phyloP scores from a whole-genome alignment of 257 asterid genomes.

The Jaltomata sinuosa region DNA sequence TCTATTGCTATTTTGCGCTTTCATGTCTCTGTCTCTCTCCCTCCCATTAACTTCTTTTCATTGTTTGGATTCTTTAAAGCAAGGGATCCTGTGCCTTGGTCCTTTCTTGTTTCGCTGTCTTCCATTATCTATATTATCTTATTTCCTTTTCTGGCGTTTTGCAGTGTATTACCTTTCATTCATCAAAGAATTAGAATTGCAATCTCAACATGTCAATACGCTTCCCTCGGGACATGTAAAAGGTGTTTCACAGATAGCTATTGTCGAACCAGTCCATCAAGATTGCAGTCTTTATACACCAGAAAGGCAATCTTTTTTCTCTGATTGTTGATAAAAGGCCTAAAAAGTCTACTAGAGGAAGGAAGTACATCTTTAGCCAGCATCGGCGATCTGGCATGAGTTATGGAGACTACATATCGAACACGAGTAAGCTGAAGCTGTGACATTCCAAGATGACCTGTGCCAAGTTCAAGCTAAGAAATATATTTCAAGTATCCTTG shows the following conservation, averaged over 20 bases:
- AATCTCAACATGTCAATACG: neutral
- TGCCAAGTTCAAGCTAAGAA: neutral
- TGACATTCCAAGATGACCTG: neutral
- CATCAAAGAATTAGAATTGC: neutral
- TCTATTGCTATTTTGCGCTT: neutral
- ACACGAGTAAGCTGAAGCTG: neutral
- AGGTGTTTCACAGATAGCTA: neutral
- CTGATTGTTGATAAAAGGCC: neutral
- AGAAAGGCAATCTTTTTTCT: neutral
- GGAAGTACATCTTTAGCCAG: neutral
- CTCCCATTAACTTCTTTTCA: neutral
- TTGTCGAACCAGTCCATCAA: neutral
- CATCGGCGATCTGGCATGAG: neutral
- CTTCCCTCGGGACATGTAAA: neutral
- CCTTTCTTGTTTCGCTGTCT: neutral
- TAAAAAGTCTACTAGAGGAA: neutral
- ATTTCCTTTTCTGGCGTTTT: neutral
- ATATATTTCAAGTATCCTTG: neutral
- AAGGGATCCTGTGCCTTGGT: neutral
- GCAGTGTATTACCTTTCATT: neutral
- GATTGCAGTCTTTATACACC: neutral
- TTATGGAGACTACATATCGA: neutral
- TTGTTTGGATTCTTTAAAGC: neutral
- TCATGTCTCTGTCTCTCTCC: neutral
- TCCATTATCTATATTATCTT: neutral